phyloP scores from a whole-genome alignment of 257 asterid species.

The Coffea eugenioides region DNA sequence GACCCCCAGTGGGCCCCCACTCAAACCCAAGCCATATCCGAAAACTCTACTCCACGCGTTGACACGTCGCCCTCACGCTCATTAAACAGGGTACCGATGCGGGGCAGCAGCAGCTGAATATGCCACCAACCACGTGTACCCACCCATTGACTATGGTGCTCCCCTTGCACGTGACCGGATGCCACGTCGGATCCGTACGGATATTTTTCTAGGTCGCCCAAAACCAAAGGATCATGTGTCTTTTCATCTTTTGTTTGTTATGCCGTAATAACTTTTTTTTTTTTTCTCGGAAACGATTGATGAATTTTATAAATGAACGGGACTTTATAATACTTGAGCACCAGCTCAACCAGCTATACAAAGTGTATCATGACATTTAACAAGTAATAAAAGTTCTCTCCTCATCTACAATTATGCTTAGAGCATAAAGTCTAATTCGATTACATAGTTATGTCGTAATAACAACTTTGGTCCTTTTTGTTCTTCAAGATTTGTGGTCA shows the following conservation, averaged over 20 bases:
- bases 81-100: not conserved
- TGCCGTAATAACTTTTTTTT: not conserved
- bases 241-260: not conserved
- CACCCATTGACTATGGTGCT: not conserved
- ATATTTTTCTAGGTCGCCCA: not conserved
- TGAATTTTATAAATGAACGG: too few relatives aligned
- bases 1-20: not conserved
- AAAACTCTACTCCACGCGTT: constrained; percentile 25
- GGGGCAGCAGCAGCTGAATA: constrained; percentile 7
- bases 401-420: too few relatives aligned
- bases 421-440: too few relatives aligned
- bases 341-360: too few relatives aligned
- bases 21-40: constrained; percentile 37
- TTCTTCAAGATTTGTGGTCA: too few relatives aligned
- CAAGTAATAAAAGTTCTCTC: too few relatives aligned
- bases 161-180: constrained; percentile 33
- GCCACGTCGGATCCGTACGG: constrained; percentile 1
- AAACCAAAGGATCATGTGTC: not conserved
- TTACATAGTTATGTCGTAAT: not conserved
- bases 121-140: constrained; percentile 40
- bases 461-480: too few relatives aligned
- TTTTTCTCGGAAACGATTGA: too few relatives aligned
- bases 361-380: too few relatives aligned
- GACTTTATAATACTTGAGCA: too few relatives aligned
- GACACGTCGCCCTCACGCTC: constrained; percentile 26